phyloP scores from a whole-genome alignment of 768 basidiomycete genomes.

The Phlebiopsis gigantea region DNA sequence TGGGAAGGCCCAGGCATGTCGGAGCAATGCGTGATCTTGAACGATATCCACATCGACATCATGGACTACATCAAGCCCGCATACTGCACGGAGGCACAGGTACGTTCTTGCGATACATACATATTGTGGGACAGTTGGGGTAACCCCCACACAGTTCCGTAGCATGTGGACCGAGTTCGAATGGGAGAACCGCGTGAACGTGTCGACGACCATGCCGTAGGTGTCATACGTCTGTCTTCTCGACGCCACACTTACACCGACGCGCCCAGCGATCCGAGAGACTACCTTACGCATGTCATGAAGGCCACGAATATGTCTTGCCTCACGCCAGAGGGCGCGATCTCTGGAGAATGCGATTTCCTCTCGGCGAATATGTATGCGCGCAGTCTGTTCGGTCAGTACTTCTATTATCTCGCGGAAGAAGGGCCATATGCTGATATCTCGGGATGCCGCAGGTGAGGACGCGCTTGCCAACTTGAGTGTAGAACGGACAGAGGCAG shows the following conservation, averaged over 20 bases:
- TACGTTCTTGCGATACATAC: slow-evolving; percentile 26
- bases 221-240: slow-evolving; percentile 27
- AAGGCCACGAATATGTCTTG: slow-evolving; percentile 97
- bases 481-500: slow-evolving; percentile 80
- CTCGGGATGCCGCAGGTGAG: slow-evolving; percentile 66
- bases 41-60: slow-evolving; percentile 97
- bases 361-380: slow-evolving; percentile 96
- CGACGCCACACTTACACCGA: not conserved
- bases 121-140: not conserved
- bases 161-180: slow-evolving; percentile 99
- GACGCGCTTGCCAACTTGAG: slow-evolving; percentile 94
- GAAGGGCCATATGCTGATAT: not conserved
- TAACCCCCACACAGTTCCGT: slow-evolving; percentile 58
- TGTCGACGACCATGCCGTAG: slow-evolving; percentile 76
- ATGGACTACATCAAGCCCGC: slow-evolving; percentile 98
- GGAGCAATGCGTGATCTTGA: slow-evolving; percentile 90
- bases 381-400: slow-evolving; percentile 84
- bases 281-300: slow-evolving; percentile 93
- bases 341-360: slow-evolving; percentile 96
- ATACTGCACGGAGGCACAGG: slow-evolving; percentile 92
- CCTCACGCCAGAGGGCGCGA: slow-evolving; percentile 80
- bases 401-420: not conserved
- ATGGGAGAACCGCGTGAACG: slow-evolving; percentile 99
- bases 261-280: slow-evolving; percentile 64
- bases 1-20: slow-evolving; percentile 89